Percentiles rank a stretch among this genome's conserved stretches.
Evolutionary conservation across 371 early-diverging fungal genomes (phyloP).

Genomic region (Neoconidiobolus thromboides): DNA sequence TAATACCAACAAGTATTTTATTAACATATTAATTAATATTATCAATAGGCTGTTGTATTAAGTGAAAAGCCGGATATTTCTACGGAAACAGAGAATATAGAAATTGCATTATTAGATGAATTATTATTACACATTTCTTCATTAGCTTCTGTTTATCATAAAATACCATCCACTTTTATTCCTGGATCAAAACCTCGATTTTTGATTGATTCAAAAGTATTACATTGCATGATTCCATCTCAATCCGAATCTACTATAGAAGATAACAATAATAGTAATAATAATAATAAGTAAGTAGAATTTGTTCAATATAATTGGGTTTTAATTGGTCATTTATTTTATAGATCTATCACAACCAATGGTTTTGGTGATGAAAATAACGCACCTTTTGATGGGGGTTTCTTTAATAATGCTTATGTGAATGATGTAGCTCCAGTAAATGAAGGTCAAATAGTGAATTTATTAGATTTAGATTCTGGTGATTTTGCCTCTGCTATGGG

Average conservation of each 20-base stretch:
- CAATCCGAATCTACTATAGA: not conserved
- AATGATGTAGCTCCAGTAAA: not conserved
- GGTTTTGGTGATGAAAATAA: too few relatives aligned
- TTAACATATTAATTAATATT: too few relatives aligned
- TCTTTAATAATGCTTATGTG: not conserved
- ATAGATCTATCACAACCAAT: too few relatives aligned
- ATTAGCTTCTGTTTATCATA: slow-evolving; percentile 85
- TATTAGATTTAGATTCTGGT: not conserved
- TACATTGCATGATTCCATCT: slow-evolving; percentile 4
- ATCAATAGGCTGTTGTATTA: slow-evolving; percentile 35
- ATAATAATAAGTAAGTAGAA: too few relatives aligned
- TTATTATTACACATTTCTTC: slow-evolving; percentile 69
- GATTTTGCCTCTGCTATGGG: slow-evolving; percentile 2
- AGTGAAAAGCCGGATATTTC: slow-evolving; percentile 87
- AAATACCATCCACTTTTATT: slow-evolving; percentile 63
- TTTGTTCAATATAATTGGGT: too few relatives aligned
- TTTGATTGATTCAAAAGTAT: slow-evolving; percentile 7
- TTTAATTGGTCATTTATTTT: too few relatives aligned
- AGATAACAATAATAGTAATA: too few relatives aligned
- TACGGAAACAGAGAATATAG: slow-evolving; percentile 58
- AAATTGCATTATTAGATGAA: slow-evolving; percentile 64
- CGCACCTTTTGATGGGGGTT: not conserved
- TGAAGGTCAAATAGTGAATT: not conserved
- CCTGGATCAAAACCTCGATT: slow-evolving; percentile 6
- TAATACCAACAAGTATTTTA: slow-evolving; percentile 8